Evolutionary conservation across 1,284 basidiomycete genomes (phyloP).

Genomic region (Sporisorium reilianum): DNA sequence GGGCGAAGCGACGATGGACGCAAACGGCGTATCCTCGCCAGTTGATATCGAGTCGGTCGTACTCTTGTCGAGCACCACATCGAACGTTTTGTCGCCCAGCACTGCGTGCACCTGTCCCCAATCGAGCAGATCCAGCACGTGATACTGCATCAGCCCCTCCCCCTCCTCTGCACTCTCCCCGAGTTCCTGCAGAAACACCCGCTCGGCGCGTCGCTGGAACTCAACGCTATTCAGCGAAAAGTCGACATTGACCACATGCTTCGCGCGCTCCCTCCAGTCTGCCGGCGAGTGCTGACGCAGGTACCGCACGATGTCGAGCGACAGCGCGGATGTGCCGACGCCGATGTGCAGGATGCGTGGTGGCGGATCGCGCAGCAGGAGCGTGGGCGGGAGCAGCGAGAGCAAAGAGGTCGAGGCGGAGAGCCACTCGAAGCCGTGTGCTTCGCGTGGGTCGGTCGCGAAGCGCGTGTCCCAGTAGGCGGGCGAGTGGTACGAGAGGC

Average conservation of each 20-base stretch:
- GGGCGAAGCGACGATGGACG: background rate
- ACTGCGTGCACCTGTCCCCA: background rate
- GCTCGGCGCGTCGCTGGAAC: conserved; percentile 13
- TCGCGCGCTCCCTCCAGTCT: conserved; percentile 24
- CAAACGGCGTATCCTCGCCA: conserved; percentile 14
- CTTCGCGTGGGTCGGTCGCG: conserved; percentile 67
- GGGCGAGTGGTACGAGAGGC: conserved; percentile 50
- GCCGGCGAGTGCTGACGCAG: background rate
- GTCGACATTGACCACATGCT: conserved; percentile 35
- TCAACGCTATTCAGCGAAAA: conserved; percentile 28
- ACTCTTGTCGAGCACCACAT: conserved; percentile 49
- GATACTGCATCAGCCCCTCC: conserved; percentile 25
- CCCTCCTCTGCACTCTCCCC: background rate
- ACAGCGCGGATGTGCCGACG: conserved; percentile 31
- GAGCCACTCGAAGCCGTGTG: conserved; percentile 42
- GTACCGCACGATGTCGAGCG: conserved; percentile 17
- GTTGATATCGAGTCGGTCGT: conserved; percentile 49
- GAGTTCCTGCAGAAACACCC: background rate
- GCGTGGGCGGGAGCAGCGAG: background rate
- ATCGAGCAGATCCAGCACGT: conserved; percentile 28
- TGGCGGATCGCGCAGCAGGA: conserved; percentile 6
- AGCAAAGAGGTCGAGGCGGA: conserved; percentile 18
- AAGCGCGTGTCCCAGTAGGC: conserved; percentile 53
- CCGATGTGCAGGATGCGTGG: conserved; percentile 44
- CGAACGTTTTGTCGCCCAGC: conserved; percentile 3